Evolutionary conservation across 2,329 filamentous ascomycete genomes (phyloP).

Genomic region (Cladophialophora chaetospira): DNA sequence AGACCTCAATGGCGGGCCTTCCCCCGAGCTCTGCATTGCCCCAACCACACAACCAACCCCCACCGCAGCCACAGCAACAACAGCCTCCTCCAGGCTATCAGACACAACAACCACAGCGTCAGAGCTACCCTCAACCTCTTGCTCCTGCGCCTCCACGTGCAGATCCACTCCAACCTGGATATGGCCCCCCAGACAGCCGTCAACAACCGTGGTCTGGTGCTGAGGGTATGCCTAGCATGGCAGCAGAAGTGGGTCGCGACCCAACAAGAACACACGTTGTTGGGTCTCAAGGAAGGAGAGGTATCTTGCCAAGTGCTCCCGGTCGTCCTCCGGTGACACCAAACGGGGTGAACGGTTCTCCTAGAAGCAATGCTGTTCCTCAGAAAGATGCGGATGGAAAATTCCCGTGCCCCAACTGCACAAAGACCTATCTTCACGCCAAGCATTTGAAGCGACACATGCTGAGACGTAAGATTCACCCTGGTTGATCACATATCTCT

Average conservation of each 20-base stretch:
- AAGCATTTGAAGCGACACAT: conserved; percentile 98
- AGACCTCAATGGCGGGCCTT: conserved; percentile 45
- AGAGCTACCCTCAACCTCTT: conserved; percentile 73
- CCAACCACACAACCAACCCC: conserved; percentile 44
- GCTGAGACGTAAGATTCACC: conserved; percentile 74
- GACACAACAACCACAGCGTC: conserved; percentile 62
- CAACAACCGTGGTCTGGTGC: conserved; percentile 40
- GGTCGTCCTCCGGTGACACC: conserved; percentile 77
- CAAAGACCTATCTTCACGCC: conserved; percentile 94
- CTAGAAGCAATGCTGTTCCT: conserved; percentile 81
- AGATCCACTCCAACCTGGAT: conserved; percentile 66
- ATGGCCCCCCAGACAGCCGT: conserved; percentile 58
- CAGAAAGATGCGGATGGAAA: conserved; percentile 97
- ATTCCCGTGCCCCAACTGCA: conserved; percentile 96
- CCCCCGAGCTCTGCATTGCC: conserved; percentile 47
- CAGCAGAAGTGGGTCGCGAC: conserved; percentile 46
- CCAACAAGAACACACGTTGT: conserved; percentile 75
- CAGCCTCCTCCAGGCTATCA: conserved; percentile 44
- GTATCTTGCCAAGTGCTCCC: conserved; percentile 87
- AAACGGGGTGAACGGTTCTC: conserved; percentile 60
- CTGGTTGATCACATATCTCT: conserved; percentile 12
- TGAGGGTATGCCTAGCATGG: conserved; percentile 43
- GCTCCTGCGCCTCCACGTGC: conserved; percentile 70
- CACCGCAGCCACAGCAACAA: conserved; percentile 43
- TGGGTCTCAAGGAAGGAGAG: conserved; percentile 87